Conservation (phyloP, 2,329 filamentous ascomycete genomes). For the Trichoderma cornu-damae region DNA sequence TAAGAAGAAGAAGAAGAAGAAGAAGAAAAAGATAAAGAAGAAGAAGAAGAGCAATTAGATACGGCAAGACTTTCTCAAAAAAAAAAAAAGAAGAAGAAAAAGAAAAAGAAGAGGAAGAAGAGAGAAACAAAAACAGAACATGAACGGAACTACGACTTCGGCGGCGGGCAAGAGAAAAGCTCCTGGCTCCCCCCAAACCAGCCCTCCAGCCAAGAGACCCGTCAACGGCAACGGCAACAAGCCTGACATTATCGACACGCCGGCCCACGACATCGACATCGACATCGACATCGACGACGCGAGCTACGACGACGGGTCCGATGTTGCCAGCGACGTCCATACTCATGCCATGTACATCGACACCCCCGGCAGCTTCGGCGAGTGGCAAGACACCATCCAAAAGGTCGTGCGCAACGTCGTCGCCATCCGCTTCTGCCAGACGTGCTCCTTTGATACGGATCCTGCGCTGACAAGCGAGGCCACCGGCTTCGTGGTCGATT, state of each 20-base stretch:
- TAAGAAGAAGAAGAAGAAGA: too few relatives aligned
- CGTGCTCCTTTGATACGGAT: constrained; percentile 97
- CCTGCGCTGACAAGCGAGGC: constrained; percentile 89
- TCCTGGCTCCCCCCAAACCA: constrained; percentile 37
- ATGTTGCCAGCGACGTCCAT: constrained; percentile 37
- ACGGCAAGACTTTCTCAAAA: neutral
- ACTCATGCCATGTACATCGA: constrained; percentile 34
- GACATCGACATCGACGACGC: constrained; percentile 34
- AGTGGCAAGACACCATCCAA: constrained; percentile 96
- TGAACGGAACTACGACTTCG: constrained; percentile 41
- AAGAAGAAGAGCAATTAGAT: neutral
- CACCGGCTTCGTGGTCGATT: constrained; percentile 95
- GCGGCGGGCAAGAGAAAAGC: constrained; percentile 51
- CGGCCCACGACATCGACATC: constrained; percentile 37
- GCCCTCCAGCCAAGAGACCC: constrained; percentile 33
- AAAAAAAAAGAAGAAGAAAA: neutral
- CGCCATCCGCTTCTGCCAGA: constrained; percentile 98
- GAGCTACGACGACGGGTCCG: constrained; percentile 39
- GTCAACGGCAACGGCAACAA: constrained; percentile 48
- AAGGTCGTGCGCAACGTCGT: constrained; percentile 92
- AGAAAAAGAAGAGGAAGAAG: neutral
- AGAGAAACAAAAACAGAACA: constrained; percentile 22
- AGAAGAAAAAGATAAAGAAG: neutral
- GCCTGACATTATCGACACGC: too few relatives aligned
- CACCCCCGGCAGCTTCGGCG: constrained; percentile 42